Evolutionary conservation across 208 protist species (phyloP).

Genomic region (Trypanosoma melophagium): DNA sequence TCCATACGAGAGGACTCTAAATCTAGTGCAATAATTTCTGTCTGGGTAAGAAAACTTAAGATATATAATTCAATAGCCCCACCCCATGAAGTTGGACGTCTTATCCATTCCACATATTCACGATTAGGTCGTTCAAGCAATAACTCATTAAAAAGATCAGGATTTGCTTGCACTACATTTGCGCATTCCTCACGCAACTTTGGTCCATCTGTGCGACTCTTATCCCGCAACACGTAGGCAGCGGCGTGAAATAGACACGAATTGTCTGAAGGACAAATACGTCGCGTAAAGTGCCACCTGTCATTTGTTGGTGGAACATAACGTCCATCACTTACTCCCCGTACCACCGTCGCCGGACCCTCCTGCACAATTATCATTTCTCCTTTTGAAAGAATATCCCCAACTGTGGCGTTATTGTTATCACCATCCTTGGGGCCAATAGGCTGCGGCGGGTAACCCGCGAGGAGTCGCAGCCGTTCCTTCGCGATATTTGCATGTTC

Average conservation of each 20-base stretch:
- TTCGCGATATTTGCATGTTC: conserved; percentile 36
- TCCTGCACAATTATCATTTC: conserved; percentile 82
- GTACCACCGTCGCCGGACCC: conserved; percentile 63
- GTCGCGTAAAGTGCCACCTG: conserved; percentile 80
- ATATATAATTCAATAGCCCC: conserved; percentile 92
- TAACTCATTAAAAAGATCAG: conserved; percentile 72
- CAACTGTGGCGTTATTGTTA: conserved; percentile 10
- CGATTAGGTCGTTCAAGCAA: conserved; percentile 59
- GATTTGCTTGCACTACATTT: conserved; percentile 60
- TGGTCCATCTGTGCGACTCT: conserved; percentile 69
- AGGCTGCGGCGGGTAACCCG: conserved; percentile 79
- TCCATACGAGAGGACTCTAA: conserved; percentile 76
- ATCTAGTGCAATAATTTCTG: conserved; percentile 90
- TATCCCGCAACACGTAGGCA: conserved; percentile 89
- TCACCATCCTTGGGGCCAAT: conserved; percentile 39
- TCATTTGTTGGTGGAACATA: conserved; percentile 83
- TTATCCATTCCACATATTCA: conserved; percentile 78
- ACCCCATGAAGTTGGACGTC: conserved; percentile 82
- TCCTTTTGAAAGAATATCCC: conserved; percentile 41
- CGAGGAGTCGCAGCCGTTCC: conserved; percentile 51
- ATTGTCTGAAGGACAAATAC: conserved; percentile 92
- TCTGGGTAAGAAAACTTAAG: conserved; percentile 80
- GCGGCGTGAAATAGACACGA: conserved; percentile 94
- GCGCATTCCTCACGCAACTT: conserved; percentile 83
- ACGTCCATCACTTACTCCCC: conserved; percentile 51